These are phyloP conservation scores for Citrus medica DNA, from an alignment of 345 rosid species.

Conservation along the genomic window DNA sequence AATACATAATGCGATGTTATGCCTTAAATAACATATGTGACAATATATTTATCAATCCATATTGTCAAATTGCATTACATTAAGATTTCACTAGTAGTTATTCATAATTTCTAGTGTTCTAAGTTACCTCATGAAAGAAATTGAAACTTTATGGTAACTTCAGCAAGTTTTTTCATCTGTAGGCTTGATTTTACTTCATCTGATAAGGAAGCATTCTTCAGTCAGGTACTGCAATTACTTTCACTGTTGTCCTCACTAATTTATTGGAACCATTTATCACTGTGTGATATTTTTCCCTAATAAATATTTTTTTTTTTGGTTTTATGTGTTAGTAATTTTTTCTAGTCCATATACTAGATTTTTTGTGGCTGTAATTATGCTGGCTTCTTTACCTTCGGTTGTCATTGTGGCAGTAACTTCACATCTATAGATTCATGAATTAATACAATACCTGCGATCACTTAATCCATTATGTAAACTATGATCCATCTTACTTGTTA, in stretches of 20 bases:
- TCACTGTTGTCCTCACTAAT: not conserved
- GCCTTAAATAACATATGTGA: not conserved
- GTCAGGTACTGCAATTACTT: slow-evolving; percentile 49
- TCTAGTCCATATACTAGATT: not conserved
- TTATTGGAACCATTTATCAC: slow-evolving; percentile 2
- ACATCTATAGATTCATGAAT: not conserved
- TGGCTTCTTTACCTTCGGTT: not conserved
- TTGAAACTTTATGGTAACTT: not conserved
- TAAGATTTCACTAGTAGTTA: not conserved
- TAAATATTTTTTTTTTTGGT: not conserved
- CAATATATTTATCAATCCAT: not conserved
- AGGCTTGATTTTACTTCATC: slow-evolving; percentile 87
- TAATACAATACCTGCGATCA: not conserved
- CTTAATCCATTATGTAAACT: not conserved
- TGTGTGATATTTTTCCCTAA: not conserved
- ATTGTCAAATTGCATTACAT: not conserved
- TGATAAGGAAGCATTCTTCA: slow-evolving; percentile 80
- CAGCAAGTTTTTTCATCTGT: slow-evolving; percentile 21
- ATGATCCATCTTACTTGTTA: not conserved
- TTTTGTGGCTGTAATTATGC: not conserved
- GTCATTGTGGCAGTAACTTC: not conserved
- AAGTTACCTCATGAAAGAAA: not conserved
- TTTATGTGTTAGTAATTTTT: slow-evolving; percentile 6
- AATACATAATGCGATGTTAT: not conserved
- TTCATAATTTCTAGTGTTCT: not conserved